Base-by-base conservation (phyloP, 805 yeast species). In the Myxozyma nipponensis region DNA sequence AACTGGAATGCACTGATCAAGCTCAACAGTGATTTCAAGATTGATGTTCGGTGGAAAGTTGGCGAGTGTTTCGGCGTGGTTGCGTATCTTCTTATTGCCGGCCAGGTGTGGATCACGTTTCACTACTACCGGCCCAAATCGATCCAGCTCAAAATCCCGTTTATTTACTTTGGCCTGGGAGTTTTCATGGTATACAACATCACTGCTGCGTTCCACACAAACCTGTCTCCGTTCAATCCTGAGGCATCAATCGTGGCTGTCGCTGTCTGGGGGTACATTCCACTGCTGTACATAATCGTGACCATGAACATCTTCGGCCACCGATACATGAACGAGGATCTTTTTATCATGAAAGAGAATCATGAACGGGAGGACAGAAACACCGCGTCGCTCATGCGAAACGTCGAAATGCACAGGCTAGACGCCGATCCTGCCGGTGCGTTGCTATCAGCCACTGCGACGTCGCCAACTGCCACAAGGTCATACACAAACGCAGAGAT, bases 21-120 rank as follows among this genome's bases (percentile, higher is more conserved):
- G 6, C 26, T 39, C 30, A 39, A 47, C 34, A 32, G 46, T 9
- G 42, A 28, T 10, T 52, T 59, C 28, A 39, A 36, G 5, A 44
- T 56, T 24, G 62, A 63, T 39, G 36, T 22, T 5, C 49, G 66
- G 18, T 62, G 66, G 66, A 56, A 62, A 39, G 61, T 46, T n/a
- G 66, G 66, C 3, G 56, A 50, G 6, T 41, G 61, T 24, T 59
- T 57, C 26, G 63, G 55, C 24, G 46, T 60, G 1, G 39, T 63
- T 17, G 61, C 64, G 19, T 58, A 47, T 35, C n/a, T 59, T 3
- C 48, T 50, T 34, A 54, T 61, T 3, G 26, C 44, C 24, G 45
- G 34, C 22, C 60, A 60, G 37, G 43, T 62, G 32, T 32, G 42
- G 22, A 49, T 55, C 21, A 57, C 62, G 10, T 49, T 50, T 18